Conservation (phyloP, 2,329 filamentous ascomycete species). For the Kalaharituber pfeilii region DNA sequence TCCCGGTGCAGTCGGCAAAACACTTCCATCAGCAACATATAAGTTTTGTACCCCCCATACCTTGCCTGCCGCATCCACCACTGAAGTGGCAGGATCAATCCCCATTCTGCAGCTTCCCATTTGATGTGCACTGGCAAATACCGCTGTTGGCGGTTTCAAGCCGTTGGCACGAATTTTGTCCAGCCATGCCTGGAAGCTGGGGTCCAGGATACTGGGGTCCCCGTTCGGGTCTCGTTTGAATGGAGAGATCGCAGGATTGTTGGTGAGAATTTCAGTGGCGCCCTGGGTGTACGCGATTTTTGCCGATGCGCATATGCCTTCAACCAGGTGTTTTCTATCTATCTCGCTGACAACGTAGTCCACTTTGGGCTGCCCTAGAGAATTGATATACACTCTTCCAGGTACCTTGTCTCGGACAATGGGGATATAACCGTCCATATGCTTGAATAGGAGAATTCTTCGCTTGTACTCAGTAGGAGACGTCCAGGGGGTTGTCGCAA, state of each 20-base stretch:
- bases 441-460: conserved; percentile 47
- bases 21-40: neutral
- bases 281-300: conserved; percentile 65
- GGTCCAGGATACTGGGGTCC: conserved; percentile 40
- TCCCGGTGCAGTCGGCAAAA: neutral
- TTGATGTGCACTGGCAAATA: conserved; percentile 59
- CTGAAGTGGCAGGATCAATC: conserved; percentile 34
- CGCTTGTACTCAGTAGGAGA: conserved; percentile 54
- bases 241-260: conserved; percentile 43
- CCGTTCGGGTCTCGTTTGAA: too few relatives aligned
- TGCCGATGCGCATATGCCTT: conserved; percentile 52
- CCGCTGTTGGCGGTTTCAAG: conserved; percentile 32
- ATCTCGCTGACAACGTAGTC: conserved; percentile 53
- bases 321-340: conserved; percentile 54
- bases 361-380: conserved; percentile 45
- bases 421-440: conserved; percentile 55
- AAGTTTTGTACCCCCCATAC: conserved; percentile 46
- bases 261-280: conserved; percentile 59
- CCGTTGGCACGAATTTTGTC: conserved; percentile 19
- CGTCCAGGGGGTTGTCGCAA: conserved; percentile 49
- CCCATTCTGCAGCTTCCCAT: conserved; percentile 67
- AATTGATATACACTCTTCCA: conserved; percentile 54
- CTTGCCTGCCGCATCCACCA: conserved; percentile 40
- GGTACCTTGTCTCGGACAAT: conserved; percentile 59
- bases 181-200: conserved; percentile 39